phyloP scores from a whole-genome alignment of 225 moss, liverwort and hornwort species.

The Bryum argenteum region DNA sequence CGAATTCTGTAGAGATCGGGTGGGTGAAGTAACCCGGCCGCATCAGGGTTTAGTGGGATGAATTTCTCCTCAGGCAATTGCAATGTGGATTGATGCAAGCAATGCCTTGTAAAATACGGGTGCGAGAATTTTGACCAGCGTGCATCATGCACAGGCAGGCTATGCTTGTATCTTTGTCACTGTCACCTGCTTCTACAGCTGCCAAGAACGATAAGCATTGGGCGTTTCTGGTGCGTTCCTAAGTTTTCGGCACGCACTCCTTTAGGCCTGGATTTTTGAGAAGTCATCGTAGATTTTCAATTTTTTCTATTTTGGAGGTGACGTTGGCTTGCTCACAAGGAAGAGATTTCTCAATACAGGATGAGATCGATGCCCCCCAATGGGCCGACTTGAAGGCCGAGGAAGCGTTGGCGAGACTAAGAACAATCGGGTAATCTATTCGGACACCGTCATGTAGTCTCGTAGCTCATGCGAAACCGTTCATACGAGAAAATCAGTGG shows the following conservation, averaged over 20 bases:
- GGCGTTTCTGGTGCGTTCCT: conserved; percentile 53
- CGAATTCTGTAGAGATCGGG: not conserved
- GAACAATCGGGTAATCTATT: conserved; percentile 44
- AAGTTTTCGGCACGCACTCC: not conserved
- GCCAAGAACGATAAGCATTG: conserved; percentile 62
- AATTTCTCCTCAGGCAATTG: conserved; percentile 3
- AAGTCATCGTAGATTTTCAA: not conserved
- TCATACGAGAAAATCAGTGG: not conserved
- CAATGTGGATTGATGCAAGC: conserved; percentile 9
- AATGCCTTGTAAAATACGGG: conserved; percentile 21
- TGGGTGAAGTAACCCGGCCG: not conserved
- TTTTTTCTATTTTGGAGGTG: not conserved
- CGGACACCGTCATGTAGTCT: not conserved
- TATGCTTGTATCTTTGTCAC: conserved; percentile 67
- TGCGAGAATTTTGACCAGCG: conserved; percentile 29
- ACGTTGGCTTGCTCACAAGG: not conserved
- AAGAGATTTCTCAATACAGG: conserved; percentile 32
- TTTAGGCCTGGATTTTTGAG: not conserved
- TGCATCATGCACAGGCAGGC: conserved; percentile 69
- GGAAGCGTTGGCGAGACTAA: conserved; percentile 44
- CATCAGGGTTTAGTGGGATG: conserved; percentile 22
- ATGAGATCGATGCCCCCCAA: conserved; percentile 64
- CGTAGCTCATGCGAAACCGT: too few relatives aligned
- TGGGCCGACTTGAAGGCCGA: conserved; percentile 62
- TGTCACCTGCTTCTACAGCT: conserved; percentile 55